Base-by-base conservation (phyloP, 768 basidiomycete species). In the Boletus reticulatus region DNA sequence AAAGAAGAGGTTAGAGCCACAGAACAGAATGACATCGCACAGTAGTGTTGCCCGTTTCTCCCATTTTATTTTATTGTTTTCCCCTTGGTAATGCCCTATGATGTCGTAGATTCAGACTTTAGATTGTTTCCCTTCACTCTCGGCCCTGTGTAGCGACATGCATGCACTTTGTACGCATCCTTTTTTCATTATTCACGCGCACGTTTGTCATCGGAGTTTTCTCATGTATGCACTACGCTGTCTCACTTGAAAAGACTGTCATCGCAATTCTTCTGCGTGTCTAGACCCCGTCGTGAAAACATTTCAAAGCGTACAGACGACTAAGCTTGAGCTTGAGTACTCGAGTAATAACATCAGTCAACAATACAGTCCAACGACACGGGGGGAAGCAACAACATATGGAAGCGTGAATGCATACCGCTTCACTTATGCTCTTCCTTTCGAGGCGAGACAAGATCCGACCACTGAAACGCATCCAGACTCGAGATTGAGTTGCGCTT, bases 391-490 rank as follows among this genome's bases (percentile, higher is more conserved):
- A 16, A 48, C n/a, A 43, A 14, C 22, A 32, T 31, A n/a, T 14
- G 19, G 17, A 32, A 20, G 20, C 13, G 24, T 17, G 27, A 12
- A 38, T 7, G 41, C 27, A 57, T 39, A 48, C 17, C 37, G 4
- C 27, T 48, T 66, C 50, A 62, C 34, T 16, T 53, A 32, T 69
- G 44, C 42, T 69, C 67, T 50, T 69, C 67, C 57, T 70, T 68
- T 42, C 68, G 62, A 12, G 68, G 68, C 4, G 70, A 61, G 44
- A 71, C 69, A 4, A 69, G 61, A 50, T 71, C 69, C 9, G 68
- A 67, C 69, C 69, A 71, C 46, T 72, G 69, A 48, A 72, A 70
- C 20, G 66, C 66, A 27, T 72, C 70, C 52, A 71, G 34, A 43
- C 62, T 70, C 3, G 68, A 65, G 48, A 72, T 61, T 29, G 69